A percentile compares a stretch with the other conserved stretches of the same genome.
Conservation (phyloP, 2,329 filamentous ascomycete genomes). For the Colletotrichum navitas region DNA sequence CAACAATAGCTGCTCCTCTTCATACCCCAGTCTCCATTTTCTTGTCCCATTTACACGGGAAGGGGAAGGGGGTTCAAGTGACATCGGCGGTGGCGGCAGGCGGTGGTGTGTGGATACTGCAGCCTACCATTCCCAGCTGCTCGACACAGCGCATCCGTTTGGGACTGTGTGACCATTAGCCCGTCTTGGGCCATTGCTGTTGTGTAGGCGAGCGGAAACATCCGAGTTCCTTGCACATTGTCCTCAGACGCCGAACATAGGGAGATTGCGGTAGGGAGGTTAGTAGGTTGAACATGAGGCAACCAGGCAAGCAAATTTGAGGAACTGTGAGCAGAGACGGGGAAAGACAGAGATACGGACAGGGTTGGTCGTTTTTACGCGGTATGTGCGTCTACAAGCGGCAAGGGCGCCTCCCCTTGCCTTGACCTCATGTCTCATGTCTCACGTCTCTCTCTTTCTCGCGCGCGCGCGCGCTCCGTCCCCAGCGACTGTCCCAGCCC, state of each 20-base stretch:
- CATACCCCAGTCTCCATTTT: background rate
- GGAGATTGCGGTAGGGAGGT: constrained; percentile 9
- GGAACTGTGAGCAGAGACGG: background rate
- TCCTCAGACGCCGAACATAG: background rate
- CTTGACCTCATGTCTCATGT: background rate
- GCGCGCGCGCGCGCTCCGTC: background rate
- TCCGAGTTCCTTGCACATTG: background rate
- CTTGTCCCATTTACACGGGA: background rate
- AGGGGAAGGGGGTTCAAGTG: background rate
- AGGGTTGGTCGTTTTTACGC: constrained; percentile 9
- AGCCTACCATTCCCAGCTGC: constrained; percentile 10
- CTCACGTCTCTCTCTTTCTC: background rate
- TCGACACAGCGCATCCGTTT: background rate
- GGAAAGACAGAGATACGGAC: background rate
- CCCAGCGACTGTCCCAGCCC: background rate
- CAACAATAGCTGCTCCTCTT: background rate
- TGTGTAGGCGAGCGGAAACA: background rate
- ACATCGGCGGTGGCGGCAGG: constrained; percentile 12
- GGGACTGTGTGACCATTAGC: background rate
- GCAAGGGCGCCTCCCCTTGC: constrained; percentile 34
- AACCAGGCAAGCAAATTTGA: constrained; percentile 11
- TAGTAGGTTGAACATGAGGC: background rate
- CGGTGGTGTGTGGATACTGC: background rate
- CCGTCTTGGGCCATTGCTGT: background rate
- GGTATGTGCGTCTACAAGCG: constrained; percentile 36